Evolutionary conservation across 2,329 filamentous ascomycete genomes (phyloP).

Genomic region (Hypoxylon sp.): DNA sequence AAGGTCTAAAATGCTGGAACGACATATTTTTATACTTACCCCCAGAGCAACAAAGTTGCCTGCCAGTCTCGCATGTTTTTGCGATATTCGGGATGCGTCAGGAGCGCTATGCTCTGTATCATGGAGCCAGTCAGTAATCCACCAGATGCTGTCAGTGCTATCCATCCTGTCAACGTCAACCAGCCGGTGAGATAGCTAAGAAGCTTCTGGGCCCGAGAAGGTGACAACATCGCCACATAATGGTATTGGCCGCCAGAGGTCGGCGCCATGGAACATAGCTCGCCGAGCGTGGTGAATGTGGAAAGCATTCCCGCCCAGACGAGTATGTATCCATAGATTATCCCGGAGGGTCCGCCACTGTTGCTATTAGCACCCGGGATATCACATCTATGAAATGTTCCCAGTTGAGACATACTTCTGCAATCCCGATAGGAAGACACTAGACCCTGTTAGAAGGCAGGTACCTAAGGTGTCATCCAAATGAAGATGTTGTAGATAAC

Average conservation of each 20-base stretch:
- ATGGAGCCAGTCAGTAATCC: conserved; percentile 42
- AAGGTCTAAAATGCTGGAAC: no score
- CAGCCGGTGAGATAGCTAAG: conserved; percentile 47
- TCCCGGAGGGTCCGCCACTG: conserved; percentile 59
- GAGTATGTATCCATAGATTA: conserved; percentile 67
- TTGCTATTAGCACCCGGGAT: background rate
- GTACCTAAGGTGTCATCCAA: background rate
- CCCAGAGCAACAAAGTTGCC: conserved; percentile 51
- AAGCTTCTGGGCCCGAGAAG: conserved; percentile 39
- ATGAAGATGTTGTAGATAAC: conserved; percentile 4
- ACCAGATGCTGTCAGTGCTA: conserved; percentile 40
- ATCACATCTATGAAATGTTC: background rate
- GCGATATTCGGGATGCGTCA: conserved; percentile 44
- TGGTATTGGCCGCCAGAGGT: conserved; percentile 48
- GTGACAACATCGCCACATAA: conserved; percentile 51
- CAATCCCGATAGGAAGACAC: background rate
- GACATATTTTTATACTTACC: conserved; percentile 18
- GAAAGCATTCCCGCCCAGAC: conserved; percentile 65
- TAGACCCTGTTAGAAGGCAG: background rate
- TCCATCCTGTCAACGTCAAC: conserved; percentile 46
- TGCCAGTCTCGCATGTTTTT: conserved; percentile 44
- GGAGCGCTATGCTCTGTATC: conserved; percentile 45
- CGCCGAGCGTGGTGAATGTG: conserved; percentile 62
- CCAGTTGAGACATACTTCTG: background rate
- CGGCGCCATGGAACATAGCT: conserved; percentile 61